Percentiles rank a stretch among this genome's conserved stretches.
phyloP scores from a whole-genome alignment of 169 alveolate species.

The Blepharisma undulans region DNA sequence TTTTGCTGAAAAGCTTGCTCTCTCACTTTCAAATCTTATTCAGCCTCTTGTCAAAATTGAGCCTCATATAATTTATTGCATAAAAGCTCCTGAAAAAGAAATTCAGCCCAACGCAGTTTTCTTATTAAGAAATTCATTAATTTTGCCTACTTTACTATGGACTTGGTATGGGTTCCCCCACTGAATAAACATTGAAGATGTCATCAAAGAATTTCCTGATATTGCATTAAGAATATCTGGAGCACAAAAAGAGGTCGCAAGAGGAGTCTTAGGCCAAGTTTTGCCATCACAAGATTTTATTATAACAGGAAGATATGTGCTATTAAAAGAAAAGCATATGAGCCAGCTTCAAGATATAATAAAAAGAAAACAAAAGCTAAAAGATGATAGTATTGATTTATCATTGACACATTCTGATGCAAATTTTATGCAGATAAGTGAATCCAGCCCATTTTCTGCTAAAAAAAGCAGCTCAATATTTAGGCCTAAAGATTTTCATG shows the following conservation, averaged over 20 bases:
- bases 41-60: not conserved
- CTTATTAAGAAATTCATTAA: constrained; percentile 25
- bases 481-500: not conserved
- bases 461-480: not conserved
- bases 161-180: constrained; percentile 31
- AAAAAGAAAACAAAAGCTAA: not conserved
- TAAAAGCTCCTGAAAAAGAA: not conserved
- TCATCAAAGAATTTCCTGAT: not conserved
- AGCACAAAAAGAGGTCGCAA: not conserved
- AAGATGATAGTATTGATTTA: not conserved
- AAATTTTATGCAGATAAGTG: not conserved
- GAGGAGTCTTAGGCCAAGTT: not conserved
- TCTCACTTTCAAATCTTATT: not conserved
- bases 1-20: not conserved
- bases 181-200: not conserved
- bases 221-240: not conserved
- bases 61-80: constrained; percentile 35
- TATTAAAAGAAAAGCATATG: constrained; percentile 16
- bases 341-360: not conserved
- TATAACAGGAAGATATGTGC: not conserved
- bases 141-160: constrained; percentile 15
- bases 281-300: not conserved
- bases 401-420: not conserved
- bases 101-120: not conserved
- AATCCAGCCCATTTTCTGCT: not conserved